These are phyloP conservation scores for Cryphonectria naterciae DNA, from an alignment of 2,329 filamentous ascomycete species.

Conservation along the genomic window DNA sequence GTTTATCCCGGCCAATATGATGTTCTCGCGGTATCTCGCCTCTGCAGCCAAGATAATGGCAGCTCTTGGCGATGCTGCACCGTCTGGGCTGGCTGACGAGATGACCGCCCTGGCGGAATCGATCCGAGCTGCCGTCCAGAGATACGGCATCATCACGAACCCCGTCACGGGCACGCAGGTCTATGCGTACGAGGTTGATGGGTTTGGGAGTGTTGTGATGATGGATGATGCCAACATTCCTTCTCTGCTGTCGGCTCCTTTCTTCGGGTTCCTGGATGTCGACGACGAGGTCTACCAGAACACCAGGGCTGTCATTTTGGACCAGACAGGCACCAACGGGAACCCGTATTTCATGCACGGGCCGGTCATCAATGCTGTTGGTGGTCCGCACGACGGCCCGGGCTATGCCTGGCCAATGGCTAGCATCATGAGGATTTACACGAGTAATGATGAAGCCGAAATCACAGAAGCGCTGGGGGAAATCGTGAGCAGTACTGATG, in stretches of 20 bases:
- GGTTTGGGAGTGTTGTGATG: slow-evolving; percentile 62
- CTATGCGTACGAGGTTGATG: slow-evolving; percentile 75
- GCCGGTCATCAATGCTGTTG: slow-evolving; percentile 54
- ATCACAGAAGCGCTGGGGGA: slow-evolving; percentile 67
- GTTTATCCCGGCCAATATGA: slow-evolving; percentile 89
- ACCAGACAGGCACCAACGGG: slow-evolving; percentile 48
- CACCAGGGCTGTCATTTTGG: slow-evolving; percentile 73
- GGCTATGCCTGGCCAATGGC: slow-evolving; percentile 88
- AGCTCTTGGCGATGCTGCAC: slow-evolving; percentile 40
- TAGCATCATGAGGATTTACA: slow-evolving; percentile 78
- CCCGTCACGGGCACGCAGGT: slow-evolving; percentile 37
- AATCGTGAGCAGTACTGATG: slow-evolving; percentile 70
- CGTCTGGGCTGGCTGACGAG: slow-evolving; percentile 53
- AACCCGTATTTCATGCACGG: slow-evolving; percentile 73
- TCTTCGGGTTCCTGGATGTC: slow-evolving; percentile 61
- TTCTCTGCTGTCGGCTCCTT: slow-evolving; percentile 62
- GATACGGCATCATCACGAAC: slow-evolving; percentile 53
- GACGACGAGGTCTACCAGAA: slow-evolving; percentile 70
- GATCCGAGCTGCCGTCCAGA: slow-evolving; percentile 39
- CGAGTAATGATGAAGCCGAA: slow-evolving; percentile 74
- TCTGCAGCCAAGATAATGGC: slow-evolving; percentile 52
- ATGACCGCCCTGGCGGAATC: slow-evolving; percentile 64
- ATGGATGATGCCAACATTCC: slow-evolving; percentile 74
- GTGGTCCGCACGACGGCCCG: slow-evolving; percentile 60
- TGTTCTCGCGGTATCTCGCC: slow-evolving; percentile 69